Percentiles rank a stretch among this genome's conserved stretches.
These are phyloP conservation scores for Ophiostoma ulmi DNA, from an alignment of 2,329 filamentous ascomycete species.

Conservation along the genomic window DNA sequence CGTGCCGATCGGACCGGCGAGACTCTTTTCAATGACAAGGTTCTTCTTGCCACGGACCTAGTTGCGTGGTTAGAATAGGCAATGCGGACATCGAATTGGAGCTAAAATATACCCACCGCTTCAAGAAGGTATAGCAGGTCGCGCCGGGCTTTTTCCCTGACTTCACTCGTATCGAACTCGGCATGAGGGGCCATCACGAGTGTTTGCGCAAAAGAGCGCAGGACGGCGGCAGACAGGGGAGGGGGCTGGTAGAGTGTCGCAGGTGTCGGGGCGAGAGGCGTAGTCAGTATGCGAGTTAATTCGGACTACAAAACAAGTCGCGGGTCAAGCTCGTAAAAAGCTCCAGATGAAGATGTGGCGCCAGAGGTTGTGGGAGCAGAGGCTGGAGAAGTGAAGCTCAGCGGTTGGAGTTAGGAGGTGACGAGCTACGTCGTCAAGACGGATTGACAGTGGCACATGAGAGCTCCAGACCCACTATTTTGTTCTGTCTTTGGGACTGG, in stretches of 20 bases:
- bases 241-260: neutral
- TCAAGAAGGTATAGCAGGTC: slow-evolving; percentile 88
- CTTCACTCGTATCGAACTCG: slow-evolving; percentile 68
- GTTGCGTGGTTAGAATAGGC: slow-evolving; percentile 22
- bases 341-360: neutral
- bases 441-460: neutral
- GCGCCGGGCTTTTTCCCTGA: slow-evolving; percentile 76
- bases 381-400: neutral
- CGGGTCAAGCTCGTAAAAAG: neutral
- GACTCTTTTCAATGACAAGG: slow-evolving; percentile 81
- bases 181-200: slow-evolving; percentile 62
- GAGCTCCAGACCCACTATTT: neutral
- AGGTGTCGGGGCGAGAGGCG: neutral
- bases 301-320: neutral
- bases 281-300: neutral
- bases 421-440: neutral
- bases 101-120: slow-evolving; percentile 64
- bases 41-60: slow-evolving; percentile 99
- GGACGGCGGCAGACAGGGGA: neutral
- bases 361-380: neutral
- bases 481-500: neutral
- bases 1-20: slow-evolving; percentile 83
- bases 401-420: neutral
- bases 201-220: neutral
- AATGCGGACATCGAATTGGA: neutral